Evolutionary conservation across 2,329 filamentous ascomycete genomes (phyloP).

Genomic region (Rhynchosporium graminicola): DNA sequence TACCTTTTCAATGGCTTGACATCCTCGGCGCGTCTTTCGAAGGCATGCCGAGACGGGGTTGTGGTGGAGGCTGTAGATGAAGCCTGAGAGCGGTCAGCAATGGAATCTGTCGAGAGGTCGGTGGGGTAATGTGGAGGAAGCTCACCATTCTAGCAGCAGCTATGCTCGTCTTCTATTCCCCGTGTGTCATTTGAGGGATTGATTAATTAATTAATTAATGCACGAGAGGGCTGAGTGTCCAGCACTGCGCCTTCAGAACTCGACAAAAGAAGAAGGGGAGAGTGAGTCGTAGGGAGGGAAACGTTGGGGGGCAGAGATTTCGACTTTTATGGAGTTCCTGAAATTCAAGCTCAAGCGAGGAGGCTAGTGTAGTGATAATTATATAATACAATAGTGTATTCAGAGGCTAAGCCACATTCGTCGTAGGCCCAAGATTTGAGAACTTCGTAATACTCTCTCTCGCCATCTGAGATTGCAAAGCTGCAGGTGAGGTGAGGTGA

Average conservation of each 20-base stretch:
- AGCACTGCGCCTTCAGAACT: constrained; percentile 31
- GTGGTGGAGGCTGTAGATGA: constrained; percentile 60
- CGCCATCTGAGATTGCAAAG: too few species aligned
- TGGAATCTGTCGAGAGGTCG: background rate
- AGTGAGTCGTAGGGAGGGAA: constrained; percentile 13
- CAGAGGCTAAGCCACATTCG: too few species aligned
- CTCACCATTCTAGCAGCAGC: constrained; percentile 38
- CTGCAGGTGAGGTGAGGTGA: too few species aligned
- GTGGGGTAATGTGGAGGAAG: background rate
- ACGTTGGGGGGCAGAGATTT: background rate
- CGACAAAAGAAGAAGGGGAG: constrained; percentile 10
- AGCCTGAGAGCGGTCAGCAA: constrained; percentile 33
- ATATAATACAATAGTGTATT: too few species aligned
- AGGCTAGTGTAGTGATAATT: too few species aligned
- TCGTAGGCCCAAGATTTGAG: too few species aligned
- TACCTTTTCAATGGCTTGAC: constrained; percentile 90
- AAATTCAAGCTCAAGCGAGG: constrained; percentile 10
- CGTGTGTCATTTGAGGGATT: constrained; percentile 23
- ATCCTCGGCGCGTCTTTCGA: constrained; percentile 80
- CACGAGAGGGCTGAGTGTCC: constrained; percentile 34
- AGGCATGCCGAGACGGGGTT: constrained; percentile 59
- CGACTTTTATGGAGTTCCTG: background rate
- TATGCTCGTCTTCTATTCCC: constrained; percentile 27
- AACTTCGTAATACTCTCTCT: too few species aligned
- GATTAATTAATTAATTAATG: background rate